phyloP scores from a whole-genome alignment of 2,329 filamentous ascomycete species.

The Penicillium oxalicum region DNA sequence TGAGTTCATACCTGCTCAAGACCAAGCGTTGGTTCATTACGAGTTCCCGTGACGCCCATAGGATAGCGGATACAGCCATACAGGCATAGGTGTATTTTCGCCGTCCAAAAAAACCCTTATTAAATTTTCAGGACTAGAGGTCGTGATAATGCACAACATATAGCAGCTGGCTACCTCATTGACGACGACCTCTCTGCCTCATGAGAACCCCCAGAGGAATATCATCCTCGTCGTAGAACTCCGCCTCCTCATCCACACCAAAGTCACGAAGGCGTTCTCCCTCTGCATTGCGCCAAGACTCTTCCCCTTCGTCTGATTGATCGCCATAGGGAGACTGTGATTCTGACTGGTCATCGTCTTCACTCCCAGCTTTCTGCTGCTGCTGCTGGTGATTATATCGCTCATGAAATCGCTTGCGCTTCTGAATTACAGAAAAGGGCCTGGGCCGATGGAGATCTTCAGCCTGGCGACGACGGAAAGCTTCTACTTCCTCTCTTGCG shows the following conservation, averaged over 20 bases:
- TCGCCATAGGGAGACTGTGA: conserved; percentile 16
- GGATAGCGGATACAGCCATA: too few relatives aligned
- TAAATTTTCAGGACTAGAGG: too few relatives aligned
- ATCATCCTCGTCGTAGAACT: conserved; percentile 60
- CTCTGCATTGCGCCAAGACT: conserved; percentile 58
- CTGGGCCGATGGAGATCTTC: conserved; percentile 45
- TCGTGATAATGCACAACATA: too few relatives aligned
- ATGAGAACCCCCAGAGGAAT: conserved; percentile 53
- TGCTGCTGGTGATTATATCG: conserved; percentile 23
- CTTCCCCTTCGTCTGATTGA: conserved; percentile 46
- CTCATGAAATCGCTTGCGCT: conserved; percentile 39
- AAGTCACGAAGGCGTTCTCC: conserved; percentile 59
- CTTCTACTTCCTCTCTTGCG: conserved; percentile 42
- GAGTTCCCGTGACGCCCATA: too few relatives aligned
- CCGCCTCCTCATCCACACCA: conserved; percentile 58
- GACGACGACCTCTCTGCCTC: conserved; percentile 19
- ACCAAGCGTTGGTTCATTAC: too few relatives aligned
- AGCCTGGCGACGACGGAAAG: conserved; percentile 50
- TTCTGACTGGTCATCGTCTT: conserved; percentile 16
- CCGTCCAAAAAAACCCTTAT: too few relatives aligned
- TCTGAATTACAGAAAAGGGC: conserved; percentile 30
- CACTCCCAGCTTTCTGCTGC: not conserved
- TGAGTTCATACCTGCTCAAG: too few relatives aligned
- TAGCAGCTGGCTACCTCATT: not conserved
- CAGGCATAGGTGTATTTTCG: too few relatives aligned